Percentiles rank a stretch among this genome's conserved stretches.
Evolutionary conservation across 2,329 filamentous ascomycete species (phyloP).

Genomic region (Xylaria arbuscula): DNA sequence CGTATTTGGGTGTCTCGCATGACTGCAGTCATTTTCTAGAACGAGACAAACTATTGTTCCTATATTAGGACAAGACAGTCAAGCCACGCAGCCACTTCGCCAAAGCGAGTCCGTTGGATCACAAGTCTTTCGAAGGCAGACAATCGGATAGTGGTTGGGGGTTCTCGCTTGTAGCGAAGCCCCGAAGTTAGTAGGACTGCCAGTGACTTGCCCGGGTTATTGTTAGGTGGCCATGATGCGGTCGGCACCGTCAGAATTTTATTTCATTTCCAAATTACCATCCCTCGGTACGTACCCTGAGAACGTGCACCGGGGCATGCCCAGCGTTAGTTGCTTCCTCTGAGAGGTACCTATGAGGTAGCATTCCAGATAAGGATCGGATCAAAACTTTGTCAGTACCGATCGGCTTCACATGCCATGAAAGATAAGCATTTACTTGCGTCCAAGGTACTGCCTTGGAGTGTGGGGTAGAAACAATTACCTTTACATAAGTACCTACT

Average conservation of each 20-base stretch:
- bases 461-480: not conserved
- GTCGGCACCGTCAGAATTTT: too few relatives aligned
- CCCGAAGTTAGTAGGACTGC: too few relatives aligned
- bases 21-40: constrained; percentile 19
- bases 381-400: not conserved
- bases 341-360: not conserved
- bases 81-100: constrained; percentile 28
- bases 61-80: constrained; percentile 17
- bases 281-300: too few relatives aligned
- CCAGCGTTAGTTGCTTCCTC: too few relatives aligned
- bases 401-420: too few relatives aligned
- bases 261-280: too few relatives aligned
- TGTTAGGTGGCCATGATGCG: too few relatives aligned
- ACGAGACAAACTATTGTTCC: constrained; percentile 3
- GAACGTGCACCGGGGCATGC: too few relatives aligned
- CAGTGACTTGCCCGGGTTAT: too few relatives aligned
- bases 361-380: not conserved
- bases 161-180: not conserved
- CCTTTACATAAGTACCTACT: not conserved
- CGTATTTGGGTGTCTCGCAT: constrained; percentile 30
- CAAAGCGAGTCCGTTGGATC: not conserved
- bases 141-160: not conserved
- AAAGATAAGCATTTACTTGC: not conserved
- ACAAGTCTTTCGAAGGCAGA: not conserved
- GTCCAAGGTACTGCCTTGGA: not conserved